Conservation (phyloP, 495 filamentous ascomycete species). For the Penicillium pulvis region DNA sequence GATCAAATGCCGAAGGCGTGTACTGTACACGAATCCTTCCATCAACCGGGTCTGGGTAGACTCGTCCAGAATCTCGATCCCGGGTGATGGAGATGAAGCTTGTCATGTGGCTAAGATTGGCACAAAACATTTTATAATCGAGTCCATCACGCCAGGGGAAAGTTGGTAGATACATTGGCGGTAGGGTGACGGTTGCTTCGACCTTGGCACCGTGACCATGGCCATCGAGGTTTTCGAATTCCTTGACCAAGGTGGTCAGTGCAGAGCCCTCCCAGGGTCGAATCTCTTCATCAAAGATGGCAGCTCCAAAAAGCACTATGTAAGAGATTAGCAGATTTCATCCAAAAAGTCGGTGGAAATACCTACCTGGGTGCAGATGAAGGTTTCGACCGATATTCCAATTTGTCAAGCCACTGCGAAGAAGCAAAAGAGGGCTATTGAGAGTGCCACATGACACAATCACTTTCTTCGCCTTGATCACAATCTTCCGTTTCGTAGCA, state of each 20-base stretch:
- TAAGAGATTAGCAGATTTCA: neutral
- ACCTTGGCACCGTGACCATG: slow-evolving; percentile 81
- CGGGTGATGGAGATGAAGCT: slow-evolving; percentile 70
- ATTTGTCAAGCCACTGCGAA: slow-evolving; percentile 75
- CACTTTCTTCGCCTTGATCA: slow-evolving; percentile 80
- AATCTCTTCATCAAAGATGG: slow-evolving; percentile 64
- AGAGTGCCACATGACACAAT: slow-evolving; percentile 74
- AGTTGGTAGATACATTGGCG: slow-evolving; percentile 55
- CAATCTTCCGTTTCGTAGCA: slow-evolving; percentile 55
- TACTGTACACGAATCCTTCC: slow-evolving; percentile 68
- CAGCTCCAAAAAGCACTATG: slow-evolving; percentile 39
- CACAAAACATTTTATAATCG: slow-evolving; percentile 65
- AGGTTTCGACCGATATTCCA: slow-evolving; percentile 81
- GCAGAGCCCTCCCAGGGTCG: slow-evolving; percentile 80
- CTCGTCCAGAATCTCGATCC: slow-evolving; percentile 71
- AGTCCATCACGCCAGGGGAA: slow-evolving; percentile 65
- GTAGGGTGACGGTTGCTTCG: slow-evolving; percentile 69
- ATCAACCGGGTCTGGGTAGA: slow-evolving; percentile 72
- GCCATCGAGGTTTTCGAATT: slow-evolving; percentile 81
- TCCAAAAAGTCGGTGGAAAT: slow-evolving; percentile 14
- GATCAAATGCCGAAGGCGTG: slow-evolving; percentile 67
- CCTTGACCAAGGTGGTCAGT: slow-evolving; percentile 73
- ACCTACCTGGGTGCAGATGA: slow-evolving; percentile 72
- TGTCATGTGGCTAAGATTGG: slow-evolving; percentile 63
- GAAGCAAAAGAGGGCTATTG: slow-evolving; percentile 72